Evolutionary conservation across 108 stramenopile genomes (phyloP), one percentile per base, ranked within the genome.

Genomic region (Skeletonema potamos): DNA sequence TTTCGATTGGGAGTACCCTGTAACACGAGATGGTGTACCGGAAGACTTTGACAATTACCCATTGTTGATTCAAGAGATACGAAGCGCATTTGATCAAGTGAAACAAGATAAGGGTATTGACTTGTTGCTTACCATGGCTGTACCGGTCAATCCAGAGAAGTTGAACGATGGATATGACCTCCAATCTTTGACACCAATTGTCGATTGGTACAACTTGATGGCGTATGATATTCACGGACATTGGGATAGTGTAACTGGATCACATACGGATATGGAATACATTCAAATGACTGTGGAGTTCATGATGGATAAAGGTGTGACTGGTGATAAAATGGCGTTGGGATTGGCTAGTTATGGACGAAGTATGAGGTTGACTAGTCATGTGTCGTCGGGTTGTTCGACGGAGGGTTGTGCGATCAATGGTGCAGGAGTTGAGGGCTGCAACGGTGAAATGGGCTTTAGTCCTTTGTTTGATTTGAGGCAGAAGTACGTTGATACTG

Each of bases 201-300:
- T 74, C 12, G 73, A 79, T 64, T 79, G 72, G 72, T 79, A 69
- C 17, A 73, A 79, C 56, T n/a, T 79, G 12, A 79, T 79, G 78
- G 34, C 26, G 28, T 79, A 79, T 48, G 72, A 79, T 51, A 75
- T 75, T 9, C 12, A 75, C 29, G 73, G 73, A 15, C 41, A 66
- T 4, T 80, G 73, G 68, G 68, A 75, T 58, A 26, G 55, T 18
- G 27, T 55, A 1, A 62, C 73, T 20, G 79, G 79, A 0, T 48
- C 60, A 10, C 68, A 74, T 63, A 80, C 79, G 12, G 79, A 80
- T 55, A 65, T 80, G 73, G 27, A 11, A 0, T 80, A 55, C 33
- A 75, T 80, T 26, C 29, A 32, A 15, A 29, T 27, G 6, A 58
- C 73, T 32, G 61, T 80, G 27, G 69, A 75, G 33, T 63, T 63